These are phyloP conservation scores for Mrakia gelida DNA, from an alignment of 768 basidiomycete genomes.

Conservation along the genomic window DNA sequence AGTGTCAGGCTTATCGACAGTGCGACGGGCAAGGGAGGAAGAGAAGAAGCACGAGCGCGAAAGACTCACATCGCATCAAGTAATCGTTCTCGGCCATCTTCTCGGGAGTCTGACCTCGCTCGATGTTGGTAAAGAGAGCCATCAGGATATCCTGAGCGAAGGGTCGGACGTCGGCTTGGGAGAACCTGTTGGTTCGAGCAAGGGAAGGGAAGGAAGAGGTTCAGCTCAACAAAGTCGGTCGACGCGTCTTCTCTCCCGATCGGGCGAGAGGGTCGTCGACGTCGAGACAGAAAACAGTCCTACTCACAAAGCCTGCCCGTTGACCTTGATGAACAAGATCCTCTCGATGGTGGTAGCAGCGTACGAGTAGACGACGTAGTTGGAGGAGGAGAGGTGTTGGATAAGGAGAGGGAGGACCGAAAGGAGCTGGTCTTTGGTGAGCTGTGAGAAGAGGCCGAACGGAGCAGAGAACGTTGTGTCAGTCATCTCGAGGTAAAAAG, in stretches of 20 bases:
- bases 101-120: constrained; percentile 71
- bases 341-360: constrained; percentile 98
- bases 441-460: constrained; percentile 47
- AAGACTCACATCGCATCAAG: constrained; percentile 82
- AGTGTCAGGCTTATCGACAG: neutral
- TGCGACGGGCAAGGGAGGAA: neutral
- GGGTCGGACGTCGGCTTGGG: constrained; percentile 78
- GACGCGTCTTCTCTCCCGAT: neutral
- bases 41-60: neutral
- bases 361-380: constrained; percentile 92
- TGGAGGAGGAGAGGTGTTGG: constrained; percentile 71
- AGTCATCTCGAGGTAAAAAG: neutral
- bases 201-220: neutral
- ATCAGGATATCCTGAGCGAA: constrained; percentile 64
- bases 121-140: constrained; percentile 73
- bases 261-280: neutral
- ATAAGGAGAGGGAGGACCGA: constrained; percentile 83
- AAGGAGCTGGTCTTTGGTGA: constrained; percentile 88
- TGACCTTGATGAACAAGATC: constrained; percentile 82
- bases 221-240: neutral
- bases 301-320: constrained; percentile 65
- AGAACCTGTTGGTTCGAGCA: constrained; percentile 56
- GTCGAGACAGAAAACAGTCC: neutral
- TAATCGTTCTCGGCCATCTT: constrained; percentile 97
- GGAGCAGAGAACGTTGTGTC: neutral